Evolutionary conservation across 2,329 filamentous ascomycete genomes (phyloP).

Genomic region (Apiospora saccharicola): DNA sequence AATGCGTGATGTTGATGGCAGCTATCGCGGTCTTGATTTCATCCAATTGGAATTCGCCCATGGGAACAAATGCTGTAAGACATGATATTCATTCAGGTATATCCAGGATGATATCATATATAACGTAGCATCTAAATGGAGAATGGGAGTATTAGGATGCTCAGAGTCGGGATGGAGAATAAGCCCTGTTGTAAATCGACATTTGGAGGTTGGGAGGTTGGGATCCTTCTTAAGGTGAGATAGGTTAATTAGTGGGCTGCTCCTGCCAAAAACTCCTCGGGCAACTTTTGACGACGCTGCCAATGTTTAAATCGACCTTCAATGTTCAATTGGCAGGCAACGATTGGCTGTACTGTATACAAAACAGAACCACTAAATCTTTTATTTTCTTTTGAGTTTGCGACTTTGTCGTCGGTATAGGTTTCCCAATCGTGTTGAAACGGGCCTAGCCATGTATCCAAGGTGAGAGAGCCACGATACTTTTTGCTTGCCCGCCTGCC

Average conservation of each 20-base stretch:
- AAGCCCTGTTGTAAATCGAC: too few species aligned
- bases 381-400: background rate
- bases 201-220: background rate
- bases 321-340: background rate
- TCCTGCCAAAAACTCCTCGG: background rate
- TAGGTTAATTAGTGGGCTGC: constrained; percentile 21
- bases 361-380: background rate
- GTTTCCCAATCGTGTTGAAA: background rate
- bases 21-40: background rate
- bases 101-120: too few species aligned
- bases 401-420: background rate
- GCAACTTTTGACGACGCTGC: constrained; percentile 26
- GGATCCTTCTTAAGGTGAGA: background rate
- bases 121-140: too few species aligned
- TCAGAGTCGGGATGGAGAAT: too few species aligned
- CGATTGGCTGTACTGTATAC: background rate
- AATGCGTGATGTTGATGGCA: background rate
- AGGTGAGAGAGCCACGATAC: constrained; percentile 8
- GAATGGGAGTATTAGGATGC: too few species aligned
- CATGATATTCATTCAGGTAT: too few species aligned
- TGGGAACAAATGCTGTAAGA: background rate
- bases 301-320: constrained; percentile 15
- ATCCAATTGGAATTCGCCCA: too few species aligned
- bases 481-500: background rate
- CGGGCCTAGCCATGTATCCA: background rate